Evolutionary conservation across 2,329 filamentous ascomycete genomes (phyloP).

Genomic region (Colletotrichum sp.): DNA sequence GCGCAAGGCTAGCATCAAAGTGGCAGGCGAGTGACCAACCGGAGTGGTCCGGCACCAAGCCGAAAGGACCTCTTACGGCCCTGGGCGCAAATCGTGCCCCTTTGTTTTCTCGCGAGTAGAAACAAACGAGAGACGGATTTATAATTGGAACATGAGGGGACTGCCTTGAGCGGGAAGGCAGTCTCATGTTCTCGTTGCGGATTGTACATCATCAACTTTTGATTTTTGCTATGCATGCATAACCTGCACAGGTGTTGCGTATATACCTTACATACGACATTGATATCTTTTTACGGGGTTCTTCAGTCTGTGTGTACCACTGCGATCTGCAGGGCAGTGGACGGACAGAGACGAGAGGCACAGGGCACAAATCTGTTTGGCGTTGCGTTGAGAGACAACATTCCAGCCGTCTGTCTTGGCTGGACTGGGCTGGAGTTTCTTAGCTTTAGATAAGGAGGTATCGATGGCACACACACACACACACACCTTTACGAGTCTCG

Average conservation of each 20-base stretch:
- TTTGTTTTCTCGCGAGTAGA: background rate
- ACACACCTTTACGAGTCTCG: background rate
- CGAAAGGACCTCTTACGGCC: background rate
- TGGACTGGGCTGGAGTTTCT: background rate
- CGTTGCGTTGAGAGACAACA: conserved; percentile 22
- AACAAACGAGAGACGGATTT: conserved; percentile 7
- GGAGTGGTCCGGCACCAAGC: background rate
- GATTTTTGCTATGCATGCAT: background rate
- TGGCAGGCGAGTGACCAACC: conserved; percentile 18
- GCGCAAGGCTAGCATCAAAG: conserved; percentile 34
- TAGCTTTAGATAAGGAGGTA: conserved; percentile 2
- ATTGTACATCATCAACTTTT: background rate
- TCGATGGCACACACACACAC: background rate
- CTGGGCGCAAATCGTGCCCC: background rate
- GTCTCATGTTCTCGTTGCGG: background rate
- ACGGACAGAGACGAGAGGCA: background rate
- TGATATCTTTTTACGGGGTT: background rate
- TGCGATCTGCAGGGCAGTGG: background rate
- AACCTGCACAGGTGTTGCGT: background rate
- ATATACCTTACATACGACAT: background rate
- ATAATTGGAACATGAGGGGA: conserved; percentile 19
- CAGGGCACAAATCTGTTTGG: background rate
- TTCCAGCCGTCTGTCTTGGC: conserved; percentile 17
- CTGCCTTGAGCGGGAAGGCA: background rate
- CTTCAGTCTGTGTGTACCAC: background rate